A percentile compares a stretch with the other conserved stretches of the same genome.
Evolutionary conservation across 768 basidiomycete species (phyloP).

Genomic region (Punctularia strigosozonata): DNA sequence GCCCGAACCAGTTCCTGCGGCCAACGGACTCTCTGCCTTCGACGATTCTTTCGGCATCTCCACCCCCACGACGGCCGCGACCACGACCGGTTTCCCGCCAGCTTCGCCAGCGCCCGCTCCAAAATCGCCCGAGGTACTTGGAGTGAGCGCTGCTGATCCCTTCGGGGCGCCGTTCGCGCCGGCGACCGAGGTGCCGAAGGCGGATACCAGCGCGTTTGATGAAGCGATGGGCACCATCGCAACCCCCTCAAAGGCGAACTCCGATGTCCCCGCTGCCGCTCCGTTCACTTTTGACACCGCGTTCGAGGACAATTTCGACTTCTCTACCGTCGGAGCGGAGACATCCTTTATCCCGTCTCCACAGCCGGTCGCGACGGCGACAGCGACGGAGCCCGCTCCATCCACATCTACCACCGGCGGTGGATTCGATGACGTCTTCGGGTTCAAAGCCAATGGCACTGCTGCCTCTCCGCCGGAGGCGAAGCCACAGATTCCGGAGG

Average conservation of each 20-base stretch:
- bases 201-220: constrained; percentile 52
- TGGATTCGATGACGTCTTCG: constrained; percentile 12
- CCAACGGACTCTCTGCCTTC: constrained; percentile 24
- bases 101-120: constrained; percentile 6
- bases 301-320: constrained; percentile 62
- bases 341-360: constrained; percentile 13
- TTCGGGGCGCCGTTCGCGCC: too few relatives aligned
- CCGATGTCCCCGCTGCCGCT: constrained; percentile 15
- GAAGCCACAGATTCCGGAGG: constrained; percentile 6
- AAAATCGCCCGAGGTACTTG: constrained; percentile 10
- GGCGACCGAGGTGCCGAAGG: constrained; percentile 6
- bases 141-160: not conserved
- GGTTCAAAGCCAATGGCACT: constrained; percentile 3
- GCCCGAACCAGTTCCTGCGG: constrained; percentile 10
- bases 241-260: constrained; percentile 19
- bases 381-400: constrained; percentile 6
- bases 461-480: constrained; percentile 8
- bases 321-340: constrained; percentile 26
- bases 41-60: constrained; percentile 45
- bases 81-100: too few relatives aligned
- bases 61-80: too few relatives aligned
- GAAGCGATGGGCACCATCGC: constrained; percentile 56
- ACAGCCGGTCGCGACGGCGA: constrained; percentile 5
- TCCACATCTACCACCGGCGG: constrained; percentile 5
- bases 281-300: constrained; percentile 54